Conservation (phyloP, 139 green algal species). For the Protoeuglena noctilucae region DNA sequence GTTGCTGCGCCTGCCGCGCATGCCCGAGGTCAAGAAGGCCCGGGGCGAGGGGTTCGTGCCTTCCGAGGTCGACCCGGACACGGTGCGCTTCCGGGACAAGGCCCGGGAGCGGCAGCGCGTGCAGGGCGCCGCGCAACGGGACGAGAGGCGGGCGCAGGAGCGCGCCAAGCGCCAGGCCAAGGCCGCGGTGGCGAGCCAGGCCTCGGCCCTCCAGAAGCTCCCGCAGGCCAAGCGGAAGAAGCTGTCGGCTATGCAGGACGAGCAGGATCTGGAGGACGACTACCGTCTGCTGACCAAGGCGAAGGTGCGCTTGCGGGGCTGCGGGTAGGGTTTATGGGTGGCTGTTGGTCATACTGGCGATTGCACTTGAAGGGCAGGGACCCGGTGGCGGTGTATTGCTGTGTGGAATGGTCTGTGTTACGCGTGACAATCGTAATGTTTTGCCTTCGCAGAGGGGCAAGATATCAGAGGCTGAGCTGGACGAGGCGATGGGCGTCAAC, state of each 20-base stretch:
- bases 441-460: slow-evolving; percentile 34
- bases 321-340: slow-evolving; percentile 6
- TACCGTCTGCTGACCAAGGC: slow-evolving; percentile 53
- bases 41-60: slow-evolving; percentile 17
- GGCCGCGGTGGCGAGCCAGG: not conserved
- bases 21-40: slow-evolving; percentile 59
- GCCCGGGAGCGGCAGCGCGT: slow-evolving; percentile 70
- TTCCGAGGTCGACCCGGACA: slow-evolving; percentile 42
- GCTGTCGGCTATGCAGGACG: slow-evolving; percentile 45
- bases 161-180: not conserved
- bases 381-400: not conserved
- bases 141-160: not conserved
- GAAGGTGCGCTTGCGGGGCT: slow-evolving; percentile 27
- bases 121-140: slow-evolving; percentile 9
- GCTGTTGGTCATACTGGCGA: not conserved
- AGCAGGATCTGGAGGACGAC: slow-evolving; percentile 48
- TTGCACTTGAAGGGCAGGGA: not conserved
- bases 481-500: slow-evolving; percentile 7
- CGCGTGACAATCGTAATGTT: not conserved
- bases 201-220: slow-evolving; percentile 17
- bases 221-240: slow-evolving; percentile 54
- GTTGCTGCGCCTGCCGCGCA: slow-evolving; percentile 72
- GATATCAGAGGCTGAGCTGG: slow-evolving; percentile 22
- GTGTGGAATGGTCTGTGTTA: not conserved
- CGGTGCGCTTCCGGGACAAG: slow-evolving; percentile 60